Evolutionary conservation across 306 rosid species (phyloP).

Genomic region (Acacia crassicarpa): DNA sequence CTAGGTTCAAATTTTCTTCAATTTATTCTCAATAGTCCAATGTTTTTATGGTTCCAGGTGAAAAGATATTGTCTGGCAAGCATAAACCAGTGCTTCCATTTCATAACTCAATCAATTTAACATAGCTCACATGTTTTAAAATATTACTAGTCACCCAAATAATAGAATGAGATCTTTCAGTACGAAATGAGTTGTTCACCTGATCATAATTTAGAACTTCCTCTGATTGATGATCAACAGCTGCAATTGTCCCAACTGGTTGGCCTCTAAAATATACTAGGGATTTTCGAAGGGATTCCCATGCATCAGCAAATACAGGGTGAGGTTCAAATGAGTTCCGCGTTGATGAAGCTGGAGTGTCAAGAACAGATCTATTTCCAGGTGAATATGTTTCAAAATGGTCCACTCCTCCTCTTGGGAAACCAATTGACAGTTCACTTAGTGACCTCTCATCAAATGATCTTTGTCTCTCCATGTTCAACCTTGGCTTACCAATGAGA

Average conservation of each 20-base stretch:
- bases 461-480: conserved; percentile 80
- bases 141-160: not conserved
- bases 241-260: conserved; percentile 90
- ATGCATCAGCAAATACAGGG: conserved; percentile 86
- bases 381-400: conserved; percentile 68
- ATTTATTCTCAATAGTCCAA: not conserved
- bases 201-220: conserved; percentile 88
- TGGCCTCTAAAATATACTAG: conserved; percentile 64
- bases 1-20: conserved; percentile 10
- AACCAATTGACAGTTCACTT: conserved; percentile 69
- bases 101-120: not conserved
- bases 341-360: conserved; percentile 70
- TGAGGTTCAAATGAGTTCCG: conserved; percentile 88
- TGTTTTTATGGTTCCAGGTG: not conserved
- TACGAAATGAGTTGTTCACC: conserved; percentile 38
- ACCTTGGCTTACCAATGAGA: conserved; percentile 68
- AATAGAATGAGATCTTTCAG: not conserved
- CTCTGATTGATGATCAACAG: conserved; percentile 78
- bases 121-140: not conserved
- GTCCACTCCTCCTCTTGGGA: conserved; percentile 58
- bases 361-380: conserved; percentile 72
- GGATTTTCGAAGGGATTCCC: conserved; percentile 83
- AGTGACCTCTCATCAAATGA: conserved; percentile 91
- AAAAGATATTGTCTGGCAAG: conserved; percentile 1
- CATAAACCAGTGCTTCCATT: not conserved